Evolutionary conservation across 495 filamentous ascomycete species (phyloP).

Genomic region (Venustampulla echinocandica): DNA sequence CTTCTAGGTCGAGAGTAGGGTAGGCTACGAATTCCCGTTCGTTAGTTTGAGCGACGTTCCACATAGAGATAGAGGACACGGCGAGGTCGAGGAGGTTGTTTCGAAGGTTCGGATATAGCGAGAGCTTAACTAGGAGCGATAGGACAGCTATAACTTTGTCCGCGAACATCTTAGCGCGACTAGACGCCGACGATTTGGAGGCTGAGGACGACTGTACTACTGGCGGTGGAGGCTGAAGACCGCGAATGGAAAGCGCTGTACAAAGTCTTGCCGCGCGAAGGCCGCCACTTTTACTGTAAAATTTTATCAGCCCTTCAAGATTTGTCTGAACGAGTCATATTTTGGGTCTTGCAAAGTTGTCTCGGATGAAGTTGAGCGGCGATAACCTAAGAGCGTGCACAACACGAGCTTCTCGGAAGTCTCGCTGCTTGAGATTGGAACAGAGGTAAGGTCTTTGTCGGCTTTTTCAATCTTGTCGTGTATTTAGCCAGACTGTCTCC

Average conservation of each 20-base stretch:
- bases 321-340: neutral
- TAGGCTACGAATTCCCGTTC: neutral
- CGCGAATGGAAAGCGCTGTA: neutral
- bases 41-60: neutral
- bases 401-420: slow-evolving; percentile 1
- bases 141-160: slow-evolving; percentile 1
- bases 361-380: neutral
- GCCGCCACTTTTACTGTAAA: neutral
- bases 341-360: neutral
- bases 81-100: slow-evolving; percentile 1
- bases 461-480: slow-evolving; percentile 1
- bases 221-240: neutral
- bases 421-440: slow-evolving; percentile 3
- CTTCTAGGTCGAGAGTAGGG: neutral
- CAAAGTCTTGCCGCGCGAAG: slow-evolving; percentile 1
- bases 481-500: too few species aligned
- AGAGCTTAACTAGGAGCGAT: neutral
- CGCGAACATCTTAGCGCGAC: neutral
- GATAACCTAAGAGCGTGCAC: neutral
- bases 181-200: neutral
- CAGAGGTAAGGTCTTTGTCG: neutral
- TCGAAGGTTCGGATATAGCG: neutral
- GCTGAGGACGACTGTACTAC: neutral
- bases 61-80: neutral
- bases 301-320: slow-evolving; percentile 1